Conservation (phyloP, 345 rosid species). For the Citrus sp. region DNA sequence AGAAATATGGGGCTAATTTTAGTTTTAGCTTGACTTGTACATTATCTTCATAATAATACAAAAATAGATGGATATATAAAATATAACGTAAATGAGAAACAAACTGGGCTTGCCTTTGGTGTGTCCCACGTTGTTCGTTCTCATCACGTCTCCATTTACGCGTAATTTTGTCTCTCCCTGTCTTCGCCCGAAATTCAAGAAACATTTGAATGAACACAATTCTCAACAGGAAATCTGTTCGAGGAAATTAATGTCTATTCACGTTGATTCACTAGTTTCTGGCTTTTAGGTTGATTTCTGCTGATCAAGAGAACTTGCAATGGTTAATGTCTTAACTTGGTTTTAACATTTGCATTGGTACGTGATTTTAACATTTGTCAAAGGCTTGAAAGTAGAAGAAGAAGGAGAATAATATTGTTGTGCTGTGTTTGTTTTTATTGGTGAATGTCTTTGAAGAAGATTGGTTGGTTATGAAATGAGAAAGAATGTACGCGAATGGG, state of each 20-base stretch:
- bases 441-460: neutral
- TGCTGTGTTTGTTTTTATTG: neutral
- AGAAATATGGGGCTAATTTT: no score
- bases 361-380: neutral
- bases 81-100: no score
- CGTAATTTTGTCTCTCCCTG: no score
- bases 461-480: conserved; percentile 42
- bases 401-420: neutral
- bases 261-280: neutral
- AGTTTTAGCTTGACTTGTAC: no score
- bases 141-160: no score
- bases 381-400: neutral
- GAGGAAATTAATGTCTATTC: neutral
- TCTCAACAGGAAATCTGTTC: neutral
- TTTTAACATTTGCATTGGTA: neutral
- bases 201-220: no score
- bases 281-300: neutral
- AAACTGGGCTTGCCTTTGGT: no score
- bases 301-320: neutral
- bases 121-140: no score
- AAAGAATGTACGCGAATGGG: conserved; percentile 31
- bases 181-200: no score
- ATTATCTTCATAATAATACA: no score
- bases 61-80: no score
- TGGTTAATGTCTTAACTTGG: neutral